A percentile compares a stretch with the other conserved stretches of the same genome.
phyloP scores from a whole-genome alignment of 1,284 basidiomycete genomes.

The Ganoderma lucidum region DNA sequence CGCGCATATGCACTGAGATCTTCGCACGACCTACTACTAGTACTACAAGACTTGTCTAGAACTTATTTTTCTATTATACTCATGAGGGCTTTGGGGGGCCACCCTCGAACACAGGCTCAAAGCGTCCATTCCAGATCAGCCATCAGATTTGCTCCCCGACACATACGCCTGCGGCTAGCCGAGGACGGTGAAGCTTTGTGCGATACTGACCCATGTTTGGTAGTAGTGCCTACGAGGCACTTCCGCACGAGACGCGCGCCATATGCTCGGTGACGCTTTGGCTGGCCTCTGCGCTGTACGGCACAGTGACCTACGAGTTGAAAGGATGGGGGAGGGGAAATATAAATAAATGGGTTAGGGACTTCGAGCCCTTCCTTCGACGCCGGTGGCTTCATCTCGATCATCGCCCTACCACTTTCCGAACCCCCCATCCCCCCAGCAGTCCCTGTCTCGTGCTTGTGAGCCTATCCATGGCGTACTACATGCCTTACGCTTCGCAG shows the following conservation, averaged over 20 bases:
- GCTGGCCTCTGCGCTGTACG: not conserved
- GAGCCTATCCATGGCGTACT: not conserved
- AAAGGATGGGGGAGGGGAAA: not conserved
- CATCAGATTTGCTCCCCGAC: not conserved
- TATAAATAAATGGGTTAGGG: not conserved
- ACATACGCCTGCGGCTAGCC: not conserved
- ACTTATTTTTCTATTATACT: not conserved
- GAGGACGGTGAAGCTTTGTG: constrained; percentile 4
- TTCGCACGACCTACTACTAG: not conserved
- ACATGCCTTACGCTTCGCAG: not conserved
- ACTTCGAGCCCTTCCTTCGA: not conserved
- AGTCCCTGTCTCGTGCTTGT: not conserved
- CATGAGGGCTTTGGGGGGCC: not conserved
- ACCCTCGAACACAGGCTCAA: not conserved
- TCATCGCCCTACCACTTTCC: not conserved
- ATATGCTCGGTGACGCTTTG: not conserved
- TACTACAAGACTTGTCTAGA: not conserved
- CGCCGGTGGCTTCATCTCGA: not conserved
- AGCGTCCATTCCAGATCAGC: not conserved
- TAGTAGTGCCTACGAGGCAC: not conserved
- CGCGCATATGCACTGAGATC: not conserved
- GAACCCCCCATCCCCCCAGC: not conserved
- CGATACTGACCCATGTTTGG: not conserved
- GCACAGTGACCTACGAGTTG: not conserved
- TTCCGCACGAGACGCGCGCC: not conserved